These are phyloP conservation scores for Golubevia sp. DNA, from an alignment of 1,284 basidiomycete species.

Conservation along the genomic window DNA sequence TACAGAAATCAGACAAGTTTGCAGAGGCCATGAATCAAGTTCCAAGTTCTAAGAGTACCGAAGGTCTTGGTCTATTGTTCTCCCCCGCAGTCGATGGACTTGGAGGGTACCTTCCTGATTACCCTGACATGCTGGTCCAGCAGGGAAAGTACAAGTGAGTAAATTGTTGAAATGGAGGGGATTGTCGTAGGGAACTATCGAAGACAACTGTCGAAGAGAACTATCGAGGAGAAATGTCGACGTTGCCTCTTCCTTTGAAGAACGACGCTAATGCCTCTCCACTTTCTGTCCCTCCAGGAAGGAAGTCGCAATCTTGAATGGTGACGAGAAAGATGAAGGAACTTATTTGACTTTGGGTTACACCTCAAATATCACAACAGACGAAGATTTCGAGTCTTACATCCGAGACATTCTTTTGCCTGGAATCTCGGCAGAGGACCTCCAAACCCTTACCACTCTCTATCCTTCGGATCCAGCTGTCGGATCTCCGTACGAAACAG, in stretches of 20 bases:
- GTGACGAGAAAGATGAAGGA: constrained; percentile 6
- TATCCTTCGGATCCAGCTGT: not conserved
- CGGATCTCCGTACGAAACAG: not conserved
- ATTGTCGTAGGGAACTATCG: no score
- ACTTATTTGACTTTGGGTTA: constrained; percentile 1
- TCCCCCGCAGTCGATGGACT: not conserved
- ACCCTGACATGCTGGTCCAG: not conserved
- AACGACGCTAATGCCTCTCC: no score
- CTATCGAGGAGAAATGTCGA: no score
- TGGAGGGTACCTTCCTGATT: constrained; percentile 1
- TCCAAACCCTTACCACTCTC: not conserved
- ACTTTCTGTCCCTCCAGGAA: no score
- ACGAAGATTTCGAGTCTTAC: not conserved
- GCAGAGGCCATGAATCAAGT: not conserved
- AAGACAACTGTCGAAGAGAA: no score
- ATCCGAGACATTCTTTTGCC: not conserved
- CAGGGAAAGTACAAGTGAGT: not conserved
- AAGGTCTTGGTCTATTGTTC: constrained; percentile 1
- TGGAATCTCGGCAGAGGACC: not conserved
- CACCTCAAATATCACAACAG: not conserved
- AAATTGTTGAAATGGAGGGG: no score
- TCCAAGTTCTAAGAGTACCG: not conserved
- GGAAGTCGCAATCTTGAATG: not conserved
- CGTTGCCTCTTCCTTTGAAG: no score
- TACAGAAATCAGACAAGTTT: not conserved